Evolutionary conservation across 305 asterid genomes (phyloP).

Genomic region (Rubia peregrina): DNA sequence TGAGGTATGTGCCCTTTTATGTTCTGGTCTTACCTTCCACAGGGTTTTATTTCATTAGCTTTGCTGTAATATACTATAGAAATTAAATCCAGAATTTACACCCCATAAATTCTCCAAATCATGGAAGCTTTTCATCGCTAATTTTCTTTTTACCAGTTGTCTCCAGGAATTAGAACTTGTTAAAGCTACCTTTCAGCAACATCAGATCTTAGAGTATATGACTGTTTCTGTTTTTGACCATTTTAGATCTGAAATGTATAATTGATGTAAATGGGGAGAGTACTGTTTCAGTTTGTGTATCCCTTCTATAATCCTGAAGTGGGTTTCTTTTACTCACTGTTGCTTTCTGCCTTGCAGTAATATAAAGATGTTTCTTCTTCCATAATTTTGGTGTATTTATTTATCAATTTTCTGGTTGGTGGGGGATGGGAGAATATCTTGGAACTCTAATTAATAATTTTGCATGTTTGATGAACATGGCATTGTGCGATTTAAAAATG

Average conservation of each 20-base stretch:
- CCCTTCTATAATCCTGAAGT: neutral
- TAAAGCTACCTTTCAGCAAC: neutral
- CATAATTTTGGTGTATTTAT: no score
- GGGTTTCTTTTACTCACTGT: neutral
- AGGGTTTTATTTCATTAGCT: neutral
- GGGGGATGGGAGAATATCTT: neutral
- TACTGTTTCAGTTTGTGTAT: neutral
- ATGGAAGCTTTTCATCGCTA: neutral
- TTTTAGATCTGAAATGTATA: neutral
- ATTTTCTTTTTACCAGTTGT: neutral
- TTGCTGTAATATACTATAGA: neutral
- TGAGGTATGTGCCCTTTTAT: constrained; percentile 41
- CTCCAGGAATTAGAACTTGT: neutral
- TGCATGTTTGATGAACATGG: neutral
- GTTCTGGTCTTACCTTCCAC: neutral
- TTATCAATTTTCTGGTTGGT: neutral
- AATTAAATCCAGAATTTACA: neutral
- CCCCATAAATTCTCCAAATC: neutral
- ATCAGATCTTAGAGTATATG: neutral
- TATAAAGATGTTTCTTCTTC: neutral
- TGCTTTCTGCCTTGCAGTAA: neutral
- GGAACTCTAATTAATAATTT: neutral
- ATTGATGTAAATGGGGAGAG: neutral
- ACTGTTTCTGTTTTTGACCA: neutral
- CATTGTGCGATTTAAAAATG: neutral